Evolutionary conservation across 2,329 filamentous ascomycete genomes (phyloP).

Genomic region (Emergomyces africanus): DNA sequence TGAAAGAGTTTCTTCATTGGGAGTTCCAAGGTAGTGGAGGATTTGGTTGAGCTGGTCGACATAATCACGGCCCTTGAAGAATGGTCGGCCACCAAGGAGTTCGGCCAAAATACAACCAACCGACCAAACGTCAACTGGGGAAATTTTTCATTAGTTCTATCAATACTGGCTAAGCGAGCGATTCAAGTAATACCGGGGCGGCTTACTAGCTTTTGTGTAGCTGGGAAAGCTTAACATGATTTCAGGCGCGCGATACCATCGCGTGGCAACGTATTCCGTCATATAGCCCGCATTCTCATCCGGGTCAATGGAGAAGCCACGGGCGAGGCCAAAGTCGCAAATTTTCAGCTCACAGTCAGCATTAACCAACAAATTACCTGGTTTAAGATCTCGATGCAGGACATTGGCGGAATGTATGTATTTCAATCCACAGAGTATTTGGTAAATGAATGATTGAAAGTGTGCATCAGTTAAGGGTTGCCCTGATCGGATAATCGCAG

Average conservation of each 20-base stretch:
- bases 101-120: slow-evolving; percentile 97
- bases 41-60: slow-evolving; percentile 99
- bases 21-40: slow-evolving; percentile 91
- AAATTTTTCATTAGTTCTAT: neutral
- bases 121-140: slow-evolving; percentile 94
- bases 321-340: slow-evolving; percentile 90
- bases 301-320: slow-evolving; percentile 93
- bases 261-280: slow-evolving; percentile 97
- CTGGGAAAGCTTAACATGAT: slow-evolving; percentile 99
- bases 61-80: slow-evolving; percentile 99
- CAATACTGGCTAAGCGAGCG: neutral
- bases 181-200: neutral
- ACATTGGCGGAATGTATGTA: slow-evolving; percentile 99
- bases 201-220: slow-evolving; percentile 99
- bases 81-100: slow-evolving; percentile 85
- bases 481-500: slow-evolving; percentile 93
- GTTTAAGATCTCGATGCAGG: slow-evolving; percentile 91
- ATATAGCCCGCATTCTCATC: slow-evolving; percentile 99
- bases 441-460: slow-evolving; percentile 99
- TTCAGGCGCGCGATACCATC: slow-evolving; percentile 97
- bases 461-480: slow-evolving; percentile 96
- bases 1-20: slow-evolving; percentile 84
- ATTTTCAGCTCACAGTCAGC: slow-evolving; percentile 99
- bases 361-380: slow-evolving; percentile 92
- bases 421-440: slow-evolving; percentile 96